A percentile compares a stretch with the other conserved stretches of the same genome.
Conservation (phyloP, 139 green algal species). For the Chlorella sorokiniana region DNA sequence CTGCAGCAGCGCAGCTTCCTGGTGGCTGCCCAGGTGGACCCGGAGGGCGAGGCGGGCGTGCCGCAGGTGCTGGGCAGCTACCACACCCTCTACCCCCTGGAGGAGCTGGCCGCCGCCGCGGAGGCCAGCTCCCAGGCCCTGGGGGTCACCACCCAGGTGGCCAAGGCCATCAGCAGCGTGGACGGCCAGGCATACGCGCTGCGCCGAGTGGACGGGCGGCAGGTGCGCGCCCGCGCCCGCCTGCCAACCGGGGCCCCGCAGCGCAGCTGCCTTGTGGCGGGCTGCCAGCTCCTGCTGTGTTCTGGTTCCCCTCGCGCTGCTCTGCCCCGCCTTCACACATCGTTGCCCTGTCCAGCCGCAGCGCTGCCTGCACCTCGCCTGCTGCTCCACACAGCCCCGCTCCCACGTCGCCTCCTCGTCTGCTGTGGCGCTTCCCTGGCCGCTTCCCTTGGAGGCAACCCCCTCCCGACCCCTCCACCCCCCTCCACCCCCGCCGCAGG, state of each 20-base stretch:
- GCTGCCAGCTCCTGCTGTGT: no score
- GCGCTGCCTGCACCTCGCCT: no score
- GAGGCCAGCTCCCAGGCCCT: constrained; percentile 28
- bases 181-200: constrained; percentile 80
- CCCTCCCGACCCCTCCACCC: neutral
- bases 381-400: no score
- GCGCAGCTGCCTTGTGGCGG: neutral
- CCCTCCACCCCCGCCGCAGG: constrained; percentile 71
- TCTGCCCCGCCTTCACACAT: no score
- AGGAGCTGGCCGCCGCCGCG: constrained; percentile 26
- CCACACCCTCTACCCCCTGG: constrained; percentile 79
- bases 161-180: constrained; percentile 73
- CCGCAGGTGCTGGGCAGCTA: constrained; percentile 70
- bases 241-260: neutral
- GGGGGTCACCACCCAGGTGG: constrained; percentile 45
- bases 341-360: no score
- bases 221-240: constrained; percentile 54
- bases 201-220: constrained; percentile 71
- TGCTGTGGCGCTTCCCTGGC: neutral
- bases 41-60: constrained; percentile 51
- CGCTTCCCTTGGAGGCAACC: neutral
- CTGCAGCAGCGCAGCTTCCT: constrained; percentile 75
- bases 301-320: no score
- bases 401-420: no score
- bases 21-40: constrained; percentile 39